Conservation (phyloP, 805 yeast species). For the Candida easanensis region DNA sequence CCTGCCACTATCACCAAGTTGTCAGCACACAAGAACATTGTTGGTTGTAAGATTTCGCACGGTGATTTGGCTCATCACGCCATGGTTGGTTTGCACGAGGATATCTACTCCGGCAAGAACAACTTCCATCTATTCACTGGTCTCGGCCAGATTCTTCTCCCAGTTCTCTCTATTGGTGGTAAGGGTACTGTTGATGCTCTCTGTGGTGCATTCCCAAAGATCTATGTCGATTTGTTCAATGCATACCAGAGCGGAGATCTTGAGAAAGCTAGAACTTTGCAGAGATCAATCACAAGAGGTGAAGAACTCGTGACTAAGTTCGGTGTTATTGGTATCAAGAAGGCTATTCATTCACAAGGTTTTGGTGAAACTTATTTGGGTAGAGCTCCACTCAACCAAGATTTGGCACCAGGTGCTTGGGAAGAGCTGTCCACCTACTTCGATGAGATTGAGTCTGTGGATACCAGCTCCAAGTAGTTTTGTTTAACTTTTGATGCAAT, state of each 20-base stretch:
- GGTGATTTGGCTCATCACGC: conserved; percentile 48
- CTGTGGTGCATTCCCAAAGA: conserved; percentile 51
- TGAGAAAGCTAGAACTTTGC: conserved; percentile 41
- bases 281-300: conserved; percentile 41
- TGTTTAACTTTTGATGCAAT: no score
- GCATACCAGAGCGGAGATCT: conserved; percentile 38
- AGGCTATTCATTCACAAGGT: conserved; percentile 37
- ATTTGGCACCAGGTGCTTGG: conserved; percentile 32
- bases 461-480: conserved; percentile 27
- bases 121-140: conserved; percentile 48
- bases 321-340: conserved; percentile 47
- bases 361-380: conserved; percentile 44
- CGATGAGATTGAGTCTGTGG: conserved; percentile 14
- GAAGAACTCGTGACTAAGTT: conserved; percentile 38
- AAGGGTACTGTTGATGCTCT: conserved; percentile 53
- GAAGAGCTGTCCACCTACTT: conserved; percentile 16
- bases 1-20: conserved; percentile 35
- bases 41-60: conserved; percentile 52
- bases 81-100: conserved; percentile 41
- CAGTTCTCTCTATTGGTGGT: conserved; percentile 45
- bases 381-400: conserved; percentile 46
- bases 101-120: conserved; percentile 32
- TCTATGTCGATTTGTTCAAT: conserved; percentile 40
- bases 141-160: conserved; percentile 48
- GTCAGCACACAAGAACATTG: conserved; percentile 39